These are phyloP conservation scores for Penicillium olsonii DNA, from an alignment of 2,329 filamentous ascomycete species.

Conservation along the genomic window DNA sequence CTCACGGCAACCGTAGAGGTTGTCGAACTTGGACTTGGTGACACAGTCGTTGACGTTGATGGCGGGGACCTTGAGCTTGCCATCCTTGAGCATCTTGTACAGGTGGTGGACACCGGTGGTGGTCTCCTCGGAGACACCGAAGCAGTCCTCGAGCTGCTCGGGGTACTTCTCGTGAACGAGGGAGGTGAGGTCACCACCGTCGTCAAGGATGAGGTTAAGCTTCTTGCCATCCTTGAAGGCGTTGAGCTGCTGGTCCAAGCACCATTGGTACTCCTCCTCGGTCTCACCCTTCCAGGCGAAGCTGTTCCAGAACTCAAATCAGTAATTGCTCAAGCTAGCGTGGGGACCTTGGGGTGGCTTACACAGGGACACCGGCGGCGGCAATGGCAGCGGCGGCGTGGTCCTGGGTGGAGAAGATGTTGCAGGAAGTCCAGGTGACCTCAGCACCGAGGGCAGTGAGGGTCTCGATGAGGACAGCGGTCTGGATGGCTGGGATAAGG, in stretches of 20 bases:
- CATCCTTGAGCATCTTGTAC: slow-evolving; percentile 95
- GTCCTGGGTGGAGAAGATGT: slow-evolving; percentile 99
- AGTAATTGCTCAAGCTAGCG: slow-evolving; percentile 26
- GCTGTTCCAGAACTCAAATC: slow-evolving; percentile 29
- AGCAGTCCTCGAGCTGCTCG: slow-evolving; percentile 97
- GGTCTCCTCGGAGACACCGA: slow-evolving; percentile 98
- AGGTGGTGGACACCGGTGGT: slow-evolving; percentile 99
- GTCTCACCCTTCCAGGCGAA: slow-evolving; percentile 88
- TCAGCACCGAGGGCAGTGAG: slow-evolving; percentile 91
- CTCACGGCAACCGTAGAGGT: slow-evolving; percentile 99
- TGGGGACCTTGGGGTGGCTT: slow-evolving; percentile 30
- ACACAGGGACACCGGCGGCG: slow-evolving; percentile 85
- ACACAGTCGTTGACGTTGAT: slow-evolving; percentile 99
- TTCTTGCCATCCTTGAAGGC: slow-evolving; percentile 96
- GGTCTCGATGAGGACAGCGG: slow-evolving; percentile 98
- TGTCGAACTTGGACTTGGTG: slow-evolving; percentile 99
- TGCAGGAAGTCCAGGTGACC: slow-evolving; percentile 98
- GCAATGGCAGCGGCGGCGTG: slow-evolving; percentile 98
- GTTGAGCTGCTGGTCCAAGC: slow-evolving; percentile 94
- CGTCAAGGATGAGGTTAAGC: slow-evolving; percentile 98
- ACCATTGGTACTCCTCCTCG: slow-evolving; percentile 99
- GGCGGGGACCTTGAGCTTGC: slow-evolving; percentile 84
- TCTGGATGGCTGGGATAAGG: slow-evolving; percentile 75
- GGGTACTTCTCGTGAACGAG: slow-evolving; percentile 98
- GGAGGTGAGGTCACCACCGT: slow-evolving; percentile 94